A percentile compares a stretch with the other conserved stretches of the same genome.
Conservation (phyloP, 768 basidiomycete genomes). For the Mycena chlorophos region DNA sequence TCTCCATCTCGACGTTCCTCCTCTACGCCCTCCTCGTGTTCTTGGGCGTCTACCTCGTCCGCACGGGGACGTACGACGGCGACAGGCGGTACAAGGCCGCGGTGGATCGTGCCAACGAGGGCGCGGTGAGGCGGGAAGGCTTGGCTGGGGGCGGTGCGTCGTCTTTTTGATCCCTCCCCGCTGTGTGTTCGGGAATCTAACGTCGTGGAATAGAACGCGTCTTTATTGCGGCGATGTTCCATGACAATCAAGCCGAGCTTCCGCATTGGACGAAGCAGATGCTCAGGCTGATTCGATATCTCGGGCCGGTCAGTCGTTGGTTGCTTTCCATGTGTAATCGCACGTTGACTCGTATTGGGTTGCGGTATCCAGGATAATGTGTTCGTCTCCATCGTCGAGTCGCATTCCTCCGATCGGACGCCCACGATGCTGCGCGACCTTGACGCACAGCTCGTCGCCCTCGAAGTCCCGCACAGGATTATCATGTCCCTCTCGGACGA, state of each 20-base stretch:
- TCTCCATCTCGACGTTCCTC: no score
- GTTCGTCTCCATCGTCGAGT: constrained; percentile 26
- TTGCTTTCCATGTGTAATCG: not conserved
- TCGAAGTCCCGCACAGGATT: constrained; percentile 33
- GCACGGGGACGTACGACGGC: not conserved
- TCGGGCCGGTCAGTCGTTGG: constrained; percentile 35
- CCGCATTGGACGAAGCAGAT: constrained; percentile 41
- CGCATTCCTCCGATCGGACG: constrained; percentile 35
- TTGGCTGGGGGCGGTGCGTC: not conserved
- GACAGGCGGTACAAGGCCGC: not conserved
- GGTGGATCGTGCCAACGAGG: not conserved
- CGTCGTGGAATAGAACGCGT: no score
- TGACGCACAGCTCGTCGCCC: constrained; percentile 23
- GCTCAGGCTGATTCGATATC: constrained; percentile 34
- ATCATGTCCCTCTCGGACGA: no score
- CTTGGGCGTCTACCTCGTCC: not conserved
- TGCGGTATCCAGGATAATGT: constrained; percentile 41
- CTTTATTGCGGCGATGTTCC: constrained; percentile 43
- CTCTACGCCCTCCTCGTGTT: not conserved
- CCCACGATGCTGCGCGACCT: constrained; percentile 33
- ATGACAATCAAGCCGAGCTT: constrained; percentile 37
- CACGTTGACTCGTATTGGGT: not conserved
- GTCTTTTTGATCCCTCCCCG: not conserved
- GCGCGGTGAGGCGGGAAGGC: not conserved
- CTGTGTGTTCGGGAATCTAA: constrained; percentile 9